These are phyloP conservation scores for Trichoderma orchidacearum DNA, from an alignment of 495 filamentous ascomycete genomes.

Conservation along the genomic window DNA sequence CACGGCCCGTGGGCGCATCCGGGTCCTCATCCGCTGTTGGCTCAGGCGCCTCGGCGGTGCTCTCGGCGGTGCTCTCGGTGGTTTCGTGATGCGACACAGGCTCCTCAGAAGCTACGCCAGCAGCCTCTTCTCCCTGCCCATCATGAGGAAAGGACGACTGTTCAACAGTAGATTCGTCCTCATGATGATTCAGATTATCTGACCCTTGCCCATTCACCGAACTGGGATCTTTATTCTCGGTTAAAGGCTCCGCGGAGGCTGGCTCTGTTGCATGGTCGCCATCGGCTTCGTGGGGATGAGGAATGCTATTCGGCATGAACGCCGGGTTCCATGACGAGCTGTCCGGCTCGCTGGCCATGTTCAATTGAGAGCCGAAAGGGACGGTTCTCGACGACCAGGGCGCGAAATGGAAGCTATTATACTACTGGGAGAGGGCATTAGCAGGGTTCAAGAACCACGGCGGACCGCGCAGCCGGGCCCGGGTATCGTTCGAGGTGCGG, in stretches of 20 bases:
- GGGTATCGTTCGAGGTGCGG: neutral
- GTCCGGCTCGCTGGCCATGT: constrained; percentile 25
- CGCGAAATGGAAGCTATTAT: neutral
- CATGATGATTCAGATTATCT: neutral
- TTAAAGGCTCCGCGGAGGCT: neutral
- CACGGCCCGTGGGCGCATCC: constrained; percentile 9
- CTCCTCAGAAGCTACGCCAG: constrained; percentile 5
- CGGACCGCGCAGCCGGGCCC: neutral
- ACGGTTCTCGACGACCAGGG: constrained; percentile 1
- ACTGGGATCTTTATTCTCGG: neutral
- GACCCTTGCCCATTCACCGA: constrained; percentile 1
- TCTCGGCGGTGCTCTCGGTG: constrained; percentile 11
- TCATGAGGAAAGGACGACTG: constrained; percentile 14
- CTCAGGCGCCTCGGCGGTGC: constrained; percentile 7
- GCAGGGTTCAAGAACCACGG: constrained; percentile 12
- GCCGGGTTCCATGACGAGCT: constrained; percentile 41
- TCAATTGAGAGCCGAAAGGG: constrained; percentile 2
- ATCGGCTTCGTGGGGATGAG: constrained; percentile 8
- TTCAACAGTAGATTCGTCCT: constrained; percentile 14
- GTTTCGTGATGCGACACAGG: constrained; percentile 9
- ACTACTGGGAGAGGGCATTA: constrained; percentile 5
- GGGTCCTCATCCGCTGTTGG: constrained; percentile 8
- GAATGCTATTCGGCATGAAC: constrained; percentile 34
- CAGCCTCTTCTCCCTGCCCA: constrained; percentile 9
- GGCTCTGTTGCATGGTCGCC: constrained; percentile 3